Conservation (phyloP, 768 basidiomycete genomes). For the Flagelloscypha sp. region DNA sequence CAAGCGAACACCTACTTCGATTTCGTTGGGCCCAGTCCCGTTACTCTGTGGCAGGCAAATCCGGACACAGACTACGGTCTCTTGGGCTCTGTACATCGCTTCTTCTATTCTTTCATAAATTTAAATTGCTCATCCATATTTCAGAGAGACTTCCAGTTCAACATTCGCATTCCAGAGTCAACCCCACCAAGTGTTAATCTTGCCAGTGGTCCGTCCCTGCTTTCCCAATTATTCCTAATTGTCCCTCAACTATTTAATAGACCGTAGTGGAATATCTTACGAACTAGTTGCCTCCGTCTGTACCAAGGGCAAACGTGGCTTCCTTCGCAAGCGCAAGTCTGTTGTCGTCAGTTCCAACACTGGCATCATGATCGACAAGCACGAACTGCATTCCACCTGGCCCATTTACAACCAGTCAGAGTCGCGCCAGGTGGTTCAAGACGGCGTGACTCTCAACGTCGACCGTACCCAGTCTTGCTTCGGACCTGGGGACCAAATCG, state of each 20-base stretch:
- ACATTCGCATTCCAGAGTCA: conserved; percentile 86
- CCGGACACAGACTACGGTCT: conserved; percentile 66
- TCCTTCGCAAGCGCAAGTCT: conserved; percentile 75
- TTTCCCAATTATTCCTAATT: conserved; percentile 3
- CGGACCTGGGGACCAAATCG: conserved; percentile 77
- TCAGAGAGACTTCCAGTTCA: conserved; percentile 84
- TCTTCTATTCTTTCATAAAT: conserved; percentile 4
- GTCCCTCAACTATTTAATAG: conserved; percentile 23
- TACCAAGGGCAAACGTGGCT: conserved; percentile 77
- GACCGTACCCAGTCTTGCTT: conserved; percentile 74
- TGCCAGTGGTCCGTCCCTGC: not conserved
- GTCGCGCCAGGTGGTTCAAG: conserved; percentile 52
- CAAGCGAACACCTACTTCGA: conserved; percentile 67
- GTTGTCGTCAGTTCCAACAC: conserved; percentile 59
- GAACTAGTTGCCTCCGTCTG: conserved; percentile 86
- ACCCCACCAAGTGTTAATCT: conserved; percentile 76
- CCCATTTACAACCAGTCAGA: conserved; percentile 80
- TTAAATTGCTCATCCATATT: conserved; percentile 5
- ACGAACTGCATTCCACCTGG: conserved; percentile 91
- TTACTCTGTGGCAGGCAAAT: conserved; percentile 77
- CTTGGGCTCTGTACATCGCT: conserved; percentile 50
- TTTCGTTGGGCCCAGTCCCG: conserved; percentile 72
- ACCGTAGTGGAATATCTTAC: conserved; percentile 83
- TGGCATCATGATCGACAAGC: conserved; percentile 81
- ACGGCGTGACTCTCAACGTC: conserved; percentile 68